Conservation (phyloP, 1,139 yeast genomes). For the Ogataea hybrid region DNA sequence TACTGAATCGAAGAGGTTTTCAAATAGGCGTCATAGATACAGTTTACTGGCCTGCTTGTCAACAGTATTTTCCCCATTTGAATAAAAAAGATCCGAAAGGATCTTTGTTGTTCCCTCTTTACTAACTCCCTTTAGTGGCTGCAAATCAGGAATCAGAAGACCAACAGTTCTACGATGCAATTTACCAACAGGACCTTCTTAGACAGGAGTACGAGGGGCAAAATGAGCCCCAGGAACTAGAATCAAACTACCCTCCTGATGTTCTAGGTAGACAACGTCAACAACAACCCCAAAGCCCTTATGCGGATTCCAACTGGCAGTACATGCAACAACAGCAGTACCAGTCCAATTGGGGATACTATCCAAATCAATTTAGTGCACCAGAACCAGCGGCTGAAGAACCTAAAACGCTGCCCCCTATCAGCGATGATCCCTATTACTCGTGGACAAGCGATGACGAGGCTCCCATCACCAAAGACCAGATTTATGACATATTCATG, state of each 20-base stretch:
- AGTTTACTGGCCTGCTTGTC: neutral
- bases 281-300: conserved; percentile 8
- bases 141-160: conserved; percentile 10
- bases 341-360: conserved; percentile 10
- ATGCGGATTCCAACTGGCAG: conserved; percentile 17
- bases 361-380: conserved; percentile 10
- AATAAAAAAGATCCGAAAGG: neutral
- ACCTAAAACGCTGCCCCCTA: conserved; percentile 25
- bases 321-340: conserved; percentile 12
- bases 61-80: conserved; percentile 6
- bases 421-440: conserved; percentile 76
- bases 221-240: conserved; percentile 7
- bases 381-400: conserved; percentile 13
- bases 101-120: neutral
- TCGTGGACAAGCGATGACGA: conserved; percentile 95
- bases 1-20: no score
- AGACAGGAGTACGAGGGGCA: conserved; percentile 7
- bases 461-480: conserved; percentile 81
- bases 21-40: neutral
- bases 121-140: conserved; percentile 15
- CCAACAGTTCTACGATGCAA: conserved; percentile 13
- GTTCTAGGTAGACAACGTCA: conserved; percentile 9
- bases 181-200: conserved; percentile 10
- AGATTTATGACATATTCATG: conserved; percentile 87
- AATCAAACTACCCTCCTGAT: conserved; percentile 15